These are phyloP conservation scores for Curvularia eragrostidis DNA, from an alignment of 2,329 filamentous ascomycete species.

Conservation along the genomic window DNA sequence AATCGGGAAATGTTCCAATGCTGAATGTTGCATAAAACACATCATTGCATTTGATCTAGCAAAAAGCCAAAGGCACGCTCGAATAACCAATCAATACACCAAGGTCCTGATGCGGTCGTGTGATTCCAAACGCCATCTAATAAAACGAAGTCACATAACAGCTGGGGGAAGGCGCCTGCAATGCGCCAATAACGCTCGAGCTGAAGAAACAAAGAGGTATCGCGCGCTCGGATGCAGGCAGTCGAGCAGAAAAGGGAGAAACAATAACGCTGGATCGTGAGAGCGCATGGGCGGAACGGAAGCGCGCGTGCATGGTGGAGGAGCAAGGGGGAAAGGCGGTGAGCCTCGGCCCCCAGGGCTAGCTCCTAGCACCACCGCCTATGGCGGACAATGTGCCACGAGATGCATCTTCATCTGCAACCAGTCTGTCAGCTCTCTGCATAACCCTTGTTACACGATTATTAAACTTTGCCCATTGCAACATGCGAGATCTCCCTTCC, in stretches of 20 bases:
- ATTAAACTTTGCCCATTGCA: neutral
- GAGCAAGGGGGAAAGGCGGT: neutral
- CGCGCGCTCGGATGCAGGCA: neutral
- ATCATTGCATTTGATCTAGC: neutral
- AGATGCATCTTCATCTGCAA: neutral
- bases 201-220: constrained; percentile 1
- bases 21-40: neutral
- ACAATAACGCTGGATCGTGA: neutral
- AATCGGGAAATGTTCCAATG: neutral
- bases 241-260: neutral
- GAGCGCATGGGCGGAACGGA: neutral
- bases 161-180: neutral
- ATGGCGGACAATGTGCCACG: neutral
- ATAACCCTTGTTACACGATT: neutral
- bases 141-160: neutral
- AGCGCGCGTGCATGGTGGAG: neutral
- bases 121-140: constrained; percentile 5
- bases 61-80: neutral
- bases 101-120: neutral
- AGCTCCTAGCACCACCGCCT: neutral
- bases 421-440: neutral
- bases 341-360: neutral
- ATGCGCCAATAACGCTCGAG: constrained; percentile 7
- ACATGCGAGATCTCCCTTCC: neutral
- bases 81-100: constrained; percentile 1